Evolutionary conservation across 2,329 filamentous ascomycete genomes (phyloP).

Genomic region (Cordyceps militaris): DNA sequence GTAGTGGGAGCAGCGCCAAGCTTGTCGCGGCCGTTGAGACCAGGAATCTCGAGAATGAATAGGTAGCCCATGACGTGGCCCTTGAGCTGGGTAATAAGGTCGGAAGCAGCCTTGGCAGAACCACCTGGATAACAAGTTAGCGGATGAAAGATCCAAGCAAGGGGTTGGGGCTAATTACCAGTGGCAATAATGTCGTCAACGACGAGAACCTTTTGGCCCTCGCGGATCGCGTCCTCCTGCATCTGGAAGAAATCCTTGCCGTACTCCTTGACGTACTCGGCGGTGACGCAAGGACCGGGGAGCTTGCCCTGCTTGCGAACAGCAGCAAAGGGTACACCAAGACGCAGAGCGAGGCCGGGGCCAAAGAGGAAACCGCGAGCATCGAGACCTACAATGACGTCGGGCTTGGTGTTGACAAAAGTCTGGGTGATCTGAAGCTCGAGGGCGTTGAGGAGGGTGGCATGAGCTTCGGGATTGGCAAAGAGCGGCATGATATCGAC

Average conservation of each 20-base stretch:
- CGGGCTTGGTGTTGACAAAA: conserved; percentile 58
- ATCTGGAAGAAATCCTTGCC: conserved; percentile 94
- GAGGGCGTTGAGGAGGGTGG: conserved; percentile 72
- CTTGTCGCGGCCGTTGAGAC: conserved; percentile 86
- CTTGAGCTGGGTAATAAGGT: conserved; percentile 78
- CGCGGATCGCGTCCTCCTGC: conserved; percentile 76
- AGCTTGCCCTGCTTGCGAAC: conserved; percentile 95
- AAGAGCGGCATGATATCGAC: conserved; percentile 98
- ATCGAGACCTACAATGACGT: conserved; percentile 89
- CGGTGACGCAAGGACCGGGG: conserved; percentile 79
- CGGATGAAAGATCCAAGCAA: background rate
- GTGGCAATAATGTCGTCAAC: conserved; percentile 99
- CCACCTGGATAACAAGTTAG: conserved; percentile 54
- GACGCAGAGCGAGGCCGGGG: conserved; percentile 73
- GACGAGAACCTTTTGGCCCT: conserved; percentile 82
- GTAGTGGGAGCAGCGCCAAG: conserved; percentile 70
- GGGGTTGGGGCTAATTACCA: conserved; percentile 50
- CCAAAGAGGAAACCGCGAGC: conserved; percentile 95
- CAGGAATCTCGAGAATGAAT: conserved; percentile 93
- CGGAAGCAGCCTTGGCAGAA: conserved; percentile 79
- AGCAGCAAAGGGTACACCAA: conserved; percentile 83
- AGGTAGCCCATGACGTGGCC: conserved; percentile 82
- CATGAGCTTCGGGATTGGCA: conserved; percentile 66
- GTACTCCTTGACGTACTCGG: conserved; percentile 91
- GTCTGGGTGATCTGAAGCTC: conserved; percentile 70